Base-by-base conservation (phyloP, 257 asterid species). In the Solanum rostratum region DNA sequence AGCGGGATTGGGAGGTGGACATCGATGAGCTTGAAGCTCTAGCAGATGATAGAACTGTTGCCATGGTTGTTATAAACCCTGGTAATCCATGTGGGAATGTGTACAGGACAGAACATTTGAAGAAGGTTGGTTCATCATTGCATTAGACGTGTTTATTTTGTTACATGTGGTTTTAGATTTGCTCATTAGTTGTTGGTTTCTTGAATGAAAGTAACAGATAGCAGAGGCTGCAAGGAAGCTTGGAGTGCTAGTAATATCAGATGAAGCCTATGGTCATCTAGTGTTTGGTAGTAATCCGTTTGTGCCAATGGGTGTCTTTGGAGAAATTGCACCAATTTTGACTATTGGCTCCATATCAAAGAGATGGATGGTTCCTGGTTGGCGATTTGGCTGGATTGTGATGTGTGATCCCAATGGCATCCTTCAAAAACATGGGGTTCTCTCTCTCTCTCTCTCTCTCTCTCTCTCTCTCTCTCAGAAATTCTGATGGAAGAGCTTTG, bases 61-160 rank as follows among this genome's bases (percentile, higher is more conserved):
- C 96, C 10, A 88, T 94, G 86, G 95, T 90, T 81, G 86, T 94
- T 12, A 86, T 89, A 85, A 94, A 94, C 84, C 97, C 98, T 1
- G 96, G 97, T 27, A 94, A 93, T 86, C 98, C 98, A 1, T 91
- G 96, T 90, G 98, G 97, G 68, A 92, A 82, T 90, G 95, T 94
- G 80, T 92, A 85, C 91, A 69, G 85, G 24, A 55, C 41, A 57
- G 91, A 91, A 52, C 98, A 93, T 87, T 80, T 94, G 85, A 88
- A 89, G 18, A 90, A 92, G 95, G 98, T 94, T 43, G 65, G 24
- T 3, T n/a, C 37, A 24, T 39, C 4, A 2, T n/a, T 37, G 45
- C 15, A 45, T 82, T 66, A 11, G 63, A 43, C 2, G 81, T n/a
- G 33, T 41, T 37, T n/a, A 60, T 22, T 83, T 30, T 10, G 55